Conservation (phyloP, 2,329 filamentous ascomycete species). For the Alternaria rosae region DNA sequence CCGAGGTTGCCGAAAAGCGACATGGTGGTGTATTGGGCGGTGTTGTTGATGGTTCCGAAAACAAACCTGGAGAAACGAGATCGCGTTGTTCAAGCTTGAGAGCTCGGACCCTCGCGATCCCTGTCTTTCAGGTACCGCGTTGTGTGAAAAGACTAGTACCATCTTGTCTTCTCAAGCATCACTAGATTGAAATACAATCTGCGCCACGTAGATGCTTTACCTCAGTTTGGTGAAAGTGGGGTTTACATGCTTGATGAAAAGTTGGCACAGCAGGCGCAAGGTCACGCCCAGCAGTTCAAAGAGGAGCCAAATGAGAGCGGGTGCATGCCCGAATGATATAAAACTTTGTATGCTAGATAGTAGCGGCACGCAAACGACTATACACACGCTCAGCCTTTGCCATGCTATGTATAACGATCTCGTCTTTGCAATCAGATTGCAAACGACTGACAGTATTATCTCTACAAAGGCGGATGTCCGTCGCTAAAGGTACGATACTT, state of each 20-base stretch:
- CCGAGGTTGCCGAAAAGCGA: conserved; percentile 45
- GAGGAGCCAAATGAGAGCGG: background rate
- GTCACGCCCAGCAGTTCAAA: background rate
- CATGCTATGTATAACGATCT: background rate
- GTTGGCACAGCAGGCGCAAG: background rate
- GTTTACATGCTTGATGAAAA: background rate
- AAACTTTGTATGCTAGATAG: background rate
- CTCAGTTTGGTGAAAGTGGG: background rate
- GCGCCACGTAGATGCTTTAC: background rate
- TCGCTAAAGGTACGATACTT: background rate
- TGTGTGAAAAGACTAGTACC: background rate
- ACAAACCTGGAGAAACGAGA: conserved; percentile 30
- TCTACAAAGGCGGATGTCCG: background rate
- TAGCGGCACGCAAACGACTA: conserved; percentile 13
- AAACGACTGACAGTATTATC: conserved; percentile 4
- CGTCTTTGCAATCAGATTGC: background rate
- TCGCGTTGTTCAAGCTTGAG: conserved; percentile 34
- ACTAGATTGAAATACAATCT: background rate
- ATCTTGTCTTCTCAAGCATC: background rate
- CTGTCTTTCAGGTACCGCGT: conserved; percentile 22
- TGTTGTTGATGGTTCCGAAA: conserved; percentile 42
- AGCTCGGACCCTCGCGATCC: conserved; percentile 20
- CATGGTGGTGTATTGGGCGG: conserved; percentile 37
- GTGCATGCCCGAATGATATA: background rate
- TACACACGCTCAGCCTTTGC: background rate